Evolutionary conservation across 257 asterid genomes (phyloP), one percentile per base, ranked within the genome.

Genomic region (Solanum ossicruentum): DNA sequence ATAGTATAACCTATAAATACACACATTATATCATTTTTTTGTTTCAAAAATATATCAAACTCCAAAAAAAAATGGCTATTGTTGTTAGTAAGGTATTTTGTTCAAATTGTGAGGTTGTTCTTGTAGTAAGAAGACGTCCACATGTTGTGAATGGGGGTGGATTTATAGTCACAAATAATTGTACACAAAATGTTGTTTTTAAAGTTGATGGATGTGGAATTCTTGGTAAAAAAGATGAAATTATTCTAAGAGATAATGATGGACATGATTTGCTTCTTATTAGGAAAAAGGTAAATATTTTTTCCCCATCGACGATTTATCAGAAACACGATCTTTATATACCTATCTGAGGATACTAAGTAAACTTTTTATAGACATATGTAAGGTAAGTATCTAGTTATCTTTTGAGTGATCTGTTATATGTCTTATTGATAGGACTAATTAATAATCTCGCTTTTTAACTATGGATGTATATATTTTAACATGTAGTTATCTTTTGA

Each of bases 131-230:
- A 88, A 83, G 92, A 86, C 88, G 98, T 84, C 99, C 99, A 6
- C 92, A 86, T 32, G 97, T 93, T 87, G 97, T 86, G 39, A 92
- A 85, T 73, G 99, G 99, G 17, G 99, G 99, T 3, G 99, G 99
- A 43, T 91, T 95, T 80, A 93, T 81, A 88, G 98, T 90, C 85
- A 87, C 91, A 1, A 94, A 94, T 69, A 94, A 94, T 73, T 17
- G 81, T 32, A 52, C 49, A 81, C 97, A 93, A 17, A 86, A 85
- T 83, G 84, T 88, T 41, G 84, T 92, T 39, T 95, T 94, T 80
- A 88, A 85, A 39, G 94, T 92, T 36, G 98, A 94, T 63, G 99
- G 98, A 6, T 95, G 99, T 79, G 99, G 99, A 49, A 17, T 92
- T 81, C 84, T 92, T 66, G 99, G 98, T 17, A 92, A 87, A 85